Percentiles rank a stretch among this genome's conserved stretches.
These are phyloP conservation scores for Megacollybia marginata DNA, from an alignment of 768 basidiomycete genomes.

Conservation along the genomic window DNA sequence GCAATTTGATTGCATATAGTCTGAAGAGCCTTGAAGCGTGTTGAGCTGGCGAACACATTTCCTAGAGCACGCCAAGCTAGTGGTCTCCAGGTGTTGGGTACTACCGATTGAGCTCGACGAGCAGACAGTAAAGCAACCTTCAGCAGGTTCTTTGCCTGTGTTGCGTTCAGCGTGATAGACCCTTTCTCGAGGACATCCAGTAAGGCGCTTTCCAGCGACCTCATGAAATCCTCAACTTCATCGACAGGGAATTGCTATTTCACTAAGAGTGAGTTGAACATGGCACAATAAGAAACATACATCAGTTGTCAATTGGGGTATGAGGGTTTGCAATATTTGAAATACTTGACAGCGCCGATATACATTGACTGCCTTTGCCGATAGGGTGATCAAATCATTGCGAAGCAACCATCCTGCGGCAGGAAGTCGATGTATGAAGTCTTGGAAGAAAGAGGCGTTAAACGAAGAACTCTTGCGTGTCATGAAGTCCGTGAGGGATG, in stretches of 20 bases:
- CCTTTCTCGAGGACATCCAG: slow-evolving; percentile 40
- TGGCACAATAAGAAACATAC: slow-evolving; percentile 22
- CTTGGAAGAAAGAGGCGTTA: slow-evolving; percentile 68
- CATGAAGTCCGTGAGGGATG: slow-evolving; percentile 68
- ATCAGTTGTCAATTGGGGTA: slow-evolving; percentile 43
- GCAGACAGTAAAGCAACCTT: slow-evolving; percentile 60
- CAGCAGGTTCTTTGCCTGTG: slow-evolving; percentile 73
- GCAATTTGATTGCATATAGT: slow-evolving; percentile 60
- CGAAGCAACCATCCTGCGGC: slow-evolving; percentile 59
- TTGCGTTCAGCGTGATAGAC: slow-evolving; percentile 41
- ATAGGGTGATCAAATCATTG: slow-evolving; percentile 47
- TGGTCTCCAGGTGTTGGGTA: slow-evolving; percentile 43
- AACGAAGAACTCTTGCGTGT: slow-evolving; percentile 76
- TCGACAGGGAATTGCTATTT: slow-evolving; percentile 13
- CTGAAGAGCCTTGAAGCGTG: slow-evolving; percentile 57
- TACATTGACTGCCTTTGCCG: slow-evolving; percentile 58
- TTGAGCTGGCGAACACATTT: slow-evolving; percentile 45
- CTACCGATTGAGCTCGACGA: slow-evolving; percentile 40
- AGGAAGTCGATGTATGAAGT: slow-evolving; percentile 66
- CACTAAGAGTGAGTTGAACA: no score
- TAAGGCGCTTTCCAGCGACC: slow-evolving; percentile 38
- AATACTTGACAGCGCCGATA: slow-evolving; percentile 74
- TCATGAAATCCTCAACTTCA: slow-evolving; percentile 45
- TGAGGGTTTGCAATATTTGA: slow-evolving; percentile 59
- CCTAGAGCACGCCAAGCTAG: slow-evolving; percentile 47